These are phyloP conservation scores for Xerocomus minutiporus DNA, from an alignment of 1,284 basidiomycete species.

Conservation along the genomic window DNA sequence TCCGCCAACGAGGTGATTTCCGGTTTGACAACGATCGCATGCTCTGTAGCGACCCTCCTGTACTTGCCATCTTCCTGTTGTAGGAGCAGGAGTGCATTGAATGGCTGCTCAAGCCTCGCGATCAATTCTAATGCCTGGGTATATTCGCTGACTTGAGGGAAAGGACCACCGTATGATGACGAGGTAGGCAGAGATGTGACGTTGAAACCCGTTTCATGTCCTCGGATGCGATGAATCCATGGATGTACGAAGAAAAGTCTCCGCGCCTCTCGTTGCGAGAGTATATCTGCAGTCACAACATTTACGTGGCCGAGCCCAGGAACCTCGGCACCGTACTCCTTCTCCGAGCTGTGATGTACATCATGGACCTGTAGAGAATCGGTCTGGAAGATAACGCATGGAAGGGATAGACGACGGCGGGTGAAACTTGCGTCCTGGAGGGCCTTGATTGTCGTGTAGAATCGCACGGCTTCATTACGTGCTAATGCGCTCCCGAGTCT, in stretches of 20 bases:
- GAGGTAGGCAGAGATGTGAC: background rate
- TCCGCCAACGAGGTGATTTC: background rate
- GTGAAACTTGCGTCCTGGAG: background rate
- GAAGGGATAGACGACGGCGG: conserved; percentile 4
- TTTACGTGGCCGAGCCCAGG: background rate
- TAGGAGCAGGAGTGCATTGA: conserved; percentile 4
- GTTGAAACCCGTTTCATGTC: background rate
- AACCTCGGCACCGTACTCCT: background rate
- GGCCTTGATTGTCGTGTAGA: background rate
- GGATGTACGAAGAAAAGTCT: conserved; percentile 1
- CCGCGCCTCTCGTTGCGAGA: background rate
- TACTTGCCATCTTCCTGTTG: background rate
- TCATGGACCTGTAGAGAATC: background rate
- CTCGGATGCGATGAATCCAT: conserved; percentile 1
- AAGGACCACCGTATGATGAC: background rate
- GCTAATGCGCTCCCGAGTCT: background rate
- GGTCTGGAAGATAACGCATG: conserved; percentile 3
- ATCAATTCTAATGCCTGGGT: background rate
- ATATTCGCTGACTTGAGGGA: background rate
- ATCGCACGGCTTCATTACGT: background rate
- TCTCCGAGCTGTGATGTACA: background rate
- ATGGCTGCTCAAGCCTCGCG: background rate
- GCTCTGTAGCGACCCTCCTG: conserved; percentile 5
- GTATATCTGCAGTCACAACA: background rate
- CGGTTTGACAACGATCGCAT: conserved; percentile 1